Evolutionary conservation across 768 basidiomycete genomes (phyloP).

Genomic region (Sporobolomyces pararoseus): DNA sequence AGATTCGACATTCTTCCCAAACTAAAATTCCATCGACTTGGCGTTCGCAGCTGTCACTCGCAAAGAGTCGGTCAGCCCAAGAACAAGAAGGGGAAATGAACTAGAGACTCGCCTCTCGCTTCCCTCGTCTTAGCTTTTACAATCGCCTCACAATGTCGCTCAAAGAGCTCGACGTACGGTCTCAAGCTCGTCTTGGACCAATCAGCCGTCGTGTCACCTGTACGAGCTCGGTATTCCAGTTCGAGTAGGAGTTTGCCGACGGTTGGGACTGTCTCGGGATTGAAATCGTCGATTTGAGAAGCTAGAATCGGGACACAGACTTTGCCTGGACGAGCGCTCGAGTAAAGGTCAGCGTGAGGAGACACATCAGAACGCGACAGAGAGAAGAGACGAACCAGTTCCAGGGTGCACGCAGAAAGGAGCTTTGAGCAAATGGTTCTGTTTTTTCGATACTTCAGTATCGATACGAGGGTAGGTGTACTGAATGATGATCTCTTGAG

Average conservation of each 20-base stretch:
- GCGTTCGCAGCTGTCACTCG: conserved; percentile 28
- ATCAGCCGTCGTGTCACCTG: conserved; percentile 52
- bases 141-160: conserved; percentile 60
- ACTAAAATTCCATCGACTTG: conserved; percentile 26
- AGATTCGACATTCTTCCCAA: not conserved
- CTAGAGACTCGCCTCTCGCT: conserved; percentile 47
- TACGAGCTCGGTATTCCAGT: conserved; percentile 56
- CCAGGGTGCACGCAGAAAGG: conserved; percentile 97
- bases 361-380: not conserved
- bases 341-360: not conserved
- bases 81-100: conserved; percentile 5
- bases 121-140: conserved; percentile 48
- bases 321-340: too few relatives aligned
- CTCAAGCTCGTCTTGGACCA: conserved; percentile 84
- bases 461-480: conserved; percentile 96
- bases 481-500: conserved; percentile 84
- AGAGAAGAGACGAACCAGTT: conserved; percentile 54
- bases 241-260: conserved; percentile 76
- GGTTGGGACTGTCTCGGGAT: conserved; percentile 81
- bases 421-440: conserved; percentile 95
- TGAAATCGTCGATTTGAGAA: conserved; percentile 66
- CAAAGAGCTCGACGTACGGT: conserved; percentile 84
- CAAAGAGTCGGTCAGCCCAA: not conserved
- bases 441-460: conserved; percentile 92
- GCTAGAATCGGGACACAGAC: conserved; percentile 92